Evolutionary conservation across 2,329 filamentous ascomycete genomes (phyloP).

Genomic region (Alternaria gansuensis): DNA sequence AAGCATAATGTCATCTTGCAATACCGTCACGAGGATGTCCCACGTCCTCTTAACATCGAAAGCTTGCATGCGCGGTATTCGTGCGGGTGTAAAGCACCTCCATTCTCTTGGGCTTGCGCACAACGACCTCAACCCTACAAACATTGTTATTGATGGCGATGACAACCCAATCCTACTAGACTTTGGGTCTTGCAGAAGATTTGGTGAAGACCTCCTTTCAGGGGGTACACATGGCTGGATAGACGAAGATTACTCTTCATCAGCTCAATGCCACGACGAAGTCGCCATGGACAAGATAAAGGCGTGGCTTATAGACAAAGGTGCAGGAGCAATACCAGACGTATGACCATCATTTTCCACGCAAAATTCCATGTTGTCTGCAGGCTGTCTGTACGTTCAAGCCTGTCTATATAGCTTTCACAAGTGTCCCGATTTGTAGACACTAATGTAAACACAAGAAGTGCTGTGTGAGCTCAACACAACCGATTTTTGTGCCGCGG

Average conservation of each 20-base stretch:
- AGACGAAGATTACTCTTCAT: conserved; percentile 21
- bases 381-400: too few species aligned
- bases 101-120: conserved; percentile 37
- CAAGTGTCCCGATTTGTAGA: too few species aligned
- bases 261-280: conserved; percentile 16
- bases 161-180: conserved; percentile 21
- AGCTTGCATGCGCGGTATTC: conserved; percentile 33
- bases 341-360: too few species aligned
- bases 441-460: too few species aligned
- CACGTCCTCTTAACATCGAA: conserved; percentile 26
- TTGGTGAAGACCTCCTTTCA: conserved; percentile 19
- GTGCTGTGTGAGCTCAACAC: too few species aligned
- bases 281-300: conserved; percentile 18
- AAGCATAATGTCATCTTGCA: conserved; percentile 36
- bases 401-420: too few species aligned
- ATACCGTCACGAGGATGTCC: conserved; percentile 20
- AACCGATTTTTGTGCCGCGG: too few species aligned
- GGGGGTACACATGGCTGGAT: conserved; percentile 22
- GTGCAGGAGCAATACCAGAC: not conserved
- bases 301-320: conserved; percentile 11
- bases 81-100: conserved; percentile 46
- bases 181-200: conserved; percentile 23
- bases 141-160: conserved; percentile 16
- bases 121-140: conserved; percentile 23
- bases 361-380: too few species aligned